These are phyloP conservation scores for Marasmius tenuissimus DNA, from an alignment of 1,284 basidiomycete species.

Conservation along the genomic window DNA sequence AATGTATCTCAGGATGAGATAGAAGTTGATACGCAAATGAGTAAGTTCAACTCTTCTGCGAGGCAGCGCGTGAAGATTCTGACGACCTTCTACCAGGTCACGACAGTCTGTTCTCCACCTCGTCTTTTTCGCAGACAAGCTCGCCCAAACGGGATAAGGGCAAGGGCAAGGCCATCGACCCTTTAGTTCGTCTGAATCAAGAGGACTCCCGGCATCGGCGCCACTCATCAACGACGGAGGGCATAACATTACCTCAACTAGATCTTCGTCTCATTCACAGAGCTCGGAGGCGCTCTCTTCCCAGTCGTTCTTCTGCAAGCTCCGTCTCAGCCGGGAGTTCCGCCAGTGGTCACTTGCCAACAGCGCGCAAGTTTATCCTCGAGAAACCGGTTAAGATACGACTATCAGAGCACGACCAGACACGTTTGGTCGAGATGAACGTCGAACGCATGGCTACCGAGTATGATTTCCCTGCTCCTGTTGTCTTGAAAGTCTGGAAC, in stretches of 20 bases:
- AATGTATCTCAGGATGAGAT: not conserved
- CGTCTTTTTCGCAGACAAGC: not conserved
- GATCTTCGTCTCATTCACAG: not conserved
- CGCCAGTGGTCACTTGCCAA: not conserved
- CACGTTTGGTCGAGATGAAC: conserved; percentile 4
- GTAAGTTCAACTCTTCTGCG: not conserved
- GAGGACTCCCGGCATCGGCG: not conserved
- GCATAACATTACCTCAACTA: not conserved
- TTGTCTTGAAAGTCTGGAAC: conserved; percentile 8
- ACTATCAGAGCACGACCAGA: conserved; percentile 6
- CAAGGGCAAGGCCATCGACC: not conserved
- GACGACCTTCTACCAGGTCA: not conserved
- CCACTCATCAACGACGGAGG: not conserved
- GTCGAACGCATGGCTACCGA: conserved; percentile 4
- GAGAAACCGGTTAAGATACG: not conserved
- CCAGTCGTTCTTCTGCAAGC: not conserved
- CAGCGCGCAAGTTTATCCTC: no score
- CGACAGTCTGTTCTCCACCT: not conserved
- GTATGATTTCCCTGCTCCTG: conserved; percentile 4
- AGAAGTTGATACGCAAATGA: not conserved
- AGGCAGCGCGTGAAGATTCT: not conserved
- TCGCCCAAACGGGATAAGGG: not conserved
- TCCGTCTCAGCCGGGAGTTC: not conserved
- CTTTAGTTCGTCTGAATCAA: not conserved
- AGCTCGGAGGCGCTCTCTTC: not conserved